Evolutionary conservation across 1,284 basidiomycete species (phyloP).

Genomic region (Leccinum pallidistipes): DNA sequence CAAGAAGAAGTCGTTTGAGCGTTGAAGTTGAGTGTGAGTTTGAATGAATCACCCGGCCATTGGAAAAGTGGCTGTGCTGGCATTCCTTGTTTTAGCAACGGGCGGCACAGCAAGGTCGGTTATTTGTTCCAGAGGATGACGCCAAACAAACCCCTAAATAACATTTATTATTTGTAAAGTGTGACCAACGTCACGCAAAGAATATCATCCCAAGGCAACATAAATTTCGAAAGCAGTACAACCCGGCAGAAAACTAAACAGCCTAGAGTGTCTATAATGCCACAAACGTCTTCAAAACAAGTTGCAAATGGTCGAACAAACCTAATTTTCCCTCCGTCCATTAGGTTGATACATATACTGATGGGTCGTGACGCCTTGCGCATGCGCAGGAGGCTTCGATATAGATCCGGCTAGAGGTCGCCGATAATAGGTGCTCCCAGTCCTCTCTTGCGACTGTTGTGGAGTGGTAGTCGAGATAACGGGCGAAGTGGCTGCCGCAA

Average conservation of each 20-base stretch:
- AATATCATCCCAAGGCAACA: slow-evolving; percentile 11
- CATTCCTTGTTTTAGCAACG: slow-evolving; percentile 22
- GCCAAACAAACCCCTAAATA: slow-evolving; percentile 25
- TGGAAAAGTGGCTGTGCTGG: slow-evolving; percentile 26
- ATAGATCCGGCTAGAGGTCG: slow-evolving; percentile 32
- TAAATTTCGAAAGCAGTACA: slow-evolving; percentile 18
- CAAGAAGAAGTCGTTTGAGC: slow-evolving; percentile 24
- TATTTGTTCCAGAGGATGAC: slow-evolving; percentile 27
- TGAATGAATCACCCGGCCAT: slow-evolving; percentile 17
- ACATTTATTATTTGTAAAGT: neutral
- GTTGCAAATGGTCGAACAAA: neutral
- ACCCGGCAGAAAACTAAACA: slow-evolving; percentile 9
- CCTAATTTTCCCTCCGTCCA: slow-evolving; percentile 34
- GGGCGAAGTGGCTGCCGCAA: slow-evolving; percentile 42
- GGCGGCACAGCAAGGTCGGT: neutral
- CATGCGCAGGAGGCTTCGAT: slow-evolving; percentile 37
- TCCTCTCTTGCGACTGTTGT: slow-evolving; percentile 33
- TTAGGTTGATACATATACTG: slow-evolving; percentile 49
- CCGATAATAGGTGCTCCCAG: slow-evolving; percentile 37
- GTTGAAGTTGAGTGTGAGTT: slow-evolving; percentile 23
- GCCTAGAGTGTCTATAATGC: neutral
- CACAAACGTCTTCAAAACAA: slow-evolving; percentile 7
- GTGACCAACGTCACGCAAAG: slow-evolving; percentile 27
- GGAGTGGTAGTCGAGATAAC: slow-evolving; percentile 35
- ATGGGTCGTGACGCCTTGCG: slow-evolving; percentile 35